Percentiles rank a stretch among this genome's conserved stretches.
Conservation (phyloP, 768 basidiomycete species). For the Boletus tylopilopsis region DNA sequence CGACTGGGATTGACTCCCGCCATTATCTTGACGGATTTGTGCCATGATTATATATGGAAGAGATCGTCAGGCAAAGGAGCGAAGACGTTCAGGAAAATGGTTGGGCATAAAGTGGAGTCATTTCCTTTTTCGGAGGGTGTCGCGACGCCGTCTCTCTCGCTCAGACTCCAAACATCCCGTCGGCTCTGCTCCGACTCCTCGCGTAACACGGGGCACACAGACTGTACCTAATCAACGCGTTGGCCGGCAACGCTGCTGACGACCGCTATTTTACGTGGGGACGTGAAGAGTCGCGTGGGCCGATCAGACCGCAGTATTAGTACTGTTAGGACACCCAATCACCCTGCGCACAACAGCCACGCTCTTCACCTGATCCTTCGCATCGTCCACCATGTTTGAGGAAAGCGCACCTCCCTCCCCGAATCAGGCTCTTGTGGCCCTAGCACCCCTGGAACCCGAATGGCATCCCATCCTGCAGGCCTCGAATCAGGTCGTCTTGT, state of each 20-base stretch:
- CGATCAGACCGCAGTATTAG: background rate
- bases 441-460: constrained; percentile 30
- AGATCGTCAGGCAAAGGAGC: too few relatives aligned
- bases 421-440: constrained; percentile 27
- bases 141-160: background rate
- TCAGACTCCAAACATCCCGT: too few relatives aligned
- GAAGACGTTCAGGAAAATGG: too few relatives aligned
- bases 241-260: background rate
- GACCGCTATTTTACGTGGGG: background rate
- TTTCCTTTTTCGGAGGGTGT: constrained; percentile 1
- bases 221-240: background rate
- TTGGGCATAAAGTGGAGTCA: too few relatives aligned
- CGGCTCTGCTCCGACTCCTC: background rate
- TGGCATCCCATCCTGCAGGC: constrained; percentile 82
- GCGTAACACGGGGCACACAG: background rate
- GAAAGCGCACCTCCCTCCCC: constrained; percentile 32
- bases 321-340: constrained; percentile 1
- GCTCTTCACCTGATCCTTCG: background rate
- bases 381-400: constrained; percentile 22
- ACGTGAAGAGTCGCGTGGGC: constrained; percentile 5
- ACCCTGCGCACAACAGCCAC: background rate
- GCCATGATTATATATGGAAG: too few relatives aligned
- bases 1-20: too few relatives aligned
- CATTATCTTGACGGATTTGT: too few relatives aligned
- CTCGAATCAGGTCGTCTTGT: constrained; percentile 85